Evolutionary conservation across 805 yeast genomes (phyloP), one percentile per base, ranked within the genome.

Genomic region (Wickerhamomyces rabaulensis): DNA sequence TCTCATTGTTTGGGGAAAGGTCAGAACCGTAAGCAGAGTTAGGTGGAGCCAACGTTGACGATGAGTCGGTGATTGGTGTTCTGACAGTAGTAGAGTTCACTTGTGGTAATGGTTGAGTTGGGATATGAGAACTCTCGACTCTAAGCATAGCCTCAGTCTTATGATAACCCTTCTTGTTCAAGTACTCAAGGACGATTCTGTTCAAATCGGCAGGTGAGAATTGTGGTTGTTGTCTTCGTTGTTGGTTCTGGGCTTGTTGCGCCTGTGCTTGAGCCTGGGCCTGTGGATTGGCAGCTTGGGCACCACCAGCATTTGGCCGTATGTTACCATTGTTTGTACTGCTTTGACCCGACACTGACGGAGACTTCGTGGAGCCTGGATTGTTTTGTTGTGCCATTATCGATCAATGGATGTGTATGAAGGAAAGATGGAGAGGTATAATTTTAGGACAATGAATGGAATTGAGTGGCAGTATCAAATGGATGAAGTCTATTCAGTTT

Each of bases 61-160:
- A 21, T 25, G 41, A 46, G 31, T 54, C 58, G 6, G 58, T 52
- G 26, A 54, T 43, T 7, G 58, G 58, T 2, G 52, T 42, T 27
- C 49, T 50, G 2, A 49, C 44, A 6, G 49, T 46, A 9, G 52
- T 50, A 3, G 49, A 33, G 5, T 41, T 50, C 26, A 37, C 35
- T 45, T 48, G 49, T 1, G 80, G 72, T 2, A 67, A 68, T 12
- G 72, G 72, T 15, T 79, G 70, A 0, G 83, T 74, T 3, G 71
- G 69, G 0, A 82, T 75, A 49, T 84, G 81, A 1, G 88, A 75
- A 52, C 84, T 78, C 63, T 94, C 99, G 51, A 90, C 80, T 51
- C 99, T 78, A 42, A 94, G 74, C 84, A 91, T 87, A 3, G 96
- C 90, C 64, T 94, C 99, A 0, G 99, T 92, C 55, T 84, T 81